A percentile compares a stretch with the other conserved stretches of the same genome.
These are phyloP conservation scores for Termitomyces sp. DNA, from an alignment of 768 basidiomycete species.

Conservation along the genomic window DNA sequence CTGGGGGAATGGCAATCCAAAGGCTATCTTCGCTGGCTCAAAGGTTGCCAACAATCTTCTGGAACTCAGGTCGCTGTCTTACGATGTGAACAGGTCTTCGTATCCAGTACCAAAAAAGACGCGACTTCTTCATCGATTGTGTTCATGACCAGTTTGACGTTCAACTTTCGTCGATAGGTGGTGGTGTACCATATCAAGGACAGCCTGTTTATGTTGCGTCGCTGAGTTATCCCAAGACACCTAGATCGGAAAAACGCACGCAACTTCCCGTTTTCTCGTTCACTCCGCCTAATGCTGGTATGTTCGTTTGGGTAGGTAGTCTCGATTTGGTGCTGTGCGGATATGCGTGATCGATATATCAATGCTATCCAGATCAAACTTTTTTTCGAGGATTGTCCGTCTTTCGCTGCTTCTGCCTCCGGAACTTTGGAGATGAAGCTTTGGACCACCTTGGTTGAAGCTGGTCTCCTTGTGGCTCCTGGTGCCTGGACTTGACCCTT, in stretches of 20 bases:
- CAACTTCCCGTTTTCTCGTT: conserved; percentile 50
- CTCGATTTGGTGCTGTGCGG: neutral
- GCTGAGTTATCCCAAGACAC: conserved; percentile 20
- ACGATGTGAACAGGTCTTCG: conserved; percentile 38
- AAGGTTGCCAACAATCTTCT: conserved; percentile 34
- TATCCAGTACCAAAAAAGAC: conserved; percentile 49
- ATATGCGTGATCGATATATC: neutral
- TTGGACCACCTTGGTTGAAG: conserved; percentile 54
- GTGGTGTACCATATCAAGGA: conserved; percentile 25
- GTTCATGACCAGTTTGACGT: conserved; percentile 61
- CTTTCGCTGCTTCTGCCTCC: conserved; percentile 29
- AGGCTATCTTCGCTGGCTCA: conserved; percentile 76
- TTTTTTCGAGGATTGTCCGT: conserved; percentile 53
- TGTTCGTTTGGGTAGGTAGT: conserved; percentile 67
- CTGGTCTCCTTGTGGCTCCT: conserved; percentile 59
- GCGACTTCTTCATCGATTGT: conserved; percentile 61
- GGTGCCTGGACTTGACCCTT: conserved; percentile 29
- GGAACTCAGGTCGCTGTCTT: neutral
- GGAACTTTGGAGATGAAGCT: conserved; percentile 51
- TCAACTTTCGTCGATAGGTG: conserved; percentile 25
- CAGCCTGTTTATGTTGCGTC: conserved; percentile 41
- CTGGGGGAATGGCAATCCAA: conserved; percentile 61
- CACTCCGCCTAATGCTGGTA: conserved; percentile 74
- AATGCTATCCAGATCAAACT: conserved; percentile 37
- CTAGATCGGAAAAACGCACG: neutral